Evolutionary conservation across 371 early-diverging fungal species (phyloP).

Genomic region (Lichtheimia corymbifera): DNA sequence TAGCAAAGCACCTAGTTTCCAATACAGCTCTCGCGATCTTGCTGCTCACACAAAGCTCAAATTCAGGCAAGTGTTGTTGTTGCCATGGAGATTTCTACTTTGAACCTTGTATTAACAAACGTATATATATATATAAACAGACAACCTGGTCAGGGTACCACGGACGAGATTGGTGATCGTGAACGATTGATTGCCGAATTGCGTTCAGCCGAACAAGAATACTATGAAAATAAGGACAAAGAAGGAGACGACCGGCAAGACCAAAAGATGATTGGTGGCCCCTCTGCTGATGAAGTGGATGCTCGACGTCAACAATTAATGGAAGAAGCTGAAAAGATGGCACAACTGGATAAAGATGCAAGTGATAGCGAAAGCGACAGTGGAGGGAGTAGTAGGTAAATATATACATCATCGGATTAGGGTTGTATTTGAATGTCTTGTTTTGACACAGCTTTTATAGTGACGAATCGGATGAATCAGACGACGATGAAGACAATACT

Average conservation of each 20-base stretch:
- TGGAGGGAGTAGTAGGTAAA: conserved; percentile 32
- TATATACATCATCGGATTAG: not conserved
- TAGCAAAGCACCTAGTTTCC: conserved; percentile 74
- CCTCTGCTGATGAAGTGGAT: conserved; percentile 31
- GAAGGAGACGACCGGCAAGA: conserved; percentile 11
- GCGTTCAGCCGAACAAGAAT: conserved; percentile 67
- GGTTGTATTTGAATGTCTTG: too few relatives aligned
- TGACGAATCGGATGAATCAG: conserved; percentile 50
- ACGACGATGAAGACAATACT: conserved; percentile 92
- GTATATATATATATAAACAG: conserved; percentile 34
- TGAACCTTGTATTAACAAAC: not conserved
- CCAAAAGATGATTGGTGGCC: conserved; percentile 12
- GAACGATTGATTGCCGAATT: conserved; percentile 70
- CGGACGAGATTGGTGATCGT: conserved; percentile 62
- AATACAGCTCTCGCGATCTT: conserved; percentile 78
- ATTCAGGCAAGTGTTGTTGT: conserved; percentile 49
- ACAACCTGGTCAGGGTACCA: conserved; percentile 80
- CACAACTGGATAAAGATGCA: conserved; percentile 66
- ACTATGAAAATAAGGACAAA: conserved; percentile 53
- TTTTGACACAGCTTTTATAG: not conserved
- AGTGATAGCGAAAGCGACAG: conserved; percentile 59
- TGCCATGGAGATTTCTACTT: not conserved
- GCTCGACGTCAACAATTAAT: conserved; percentile 31
- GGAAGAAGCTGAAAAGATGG: conserved; percentile 46
- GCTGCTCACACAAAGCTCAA: conserved; percentile 90